phyloP scores from a whole-genome alignment of 495 filamentous ascomycete species.

The Penicillium verhagenii region DNA sequence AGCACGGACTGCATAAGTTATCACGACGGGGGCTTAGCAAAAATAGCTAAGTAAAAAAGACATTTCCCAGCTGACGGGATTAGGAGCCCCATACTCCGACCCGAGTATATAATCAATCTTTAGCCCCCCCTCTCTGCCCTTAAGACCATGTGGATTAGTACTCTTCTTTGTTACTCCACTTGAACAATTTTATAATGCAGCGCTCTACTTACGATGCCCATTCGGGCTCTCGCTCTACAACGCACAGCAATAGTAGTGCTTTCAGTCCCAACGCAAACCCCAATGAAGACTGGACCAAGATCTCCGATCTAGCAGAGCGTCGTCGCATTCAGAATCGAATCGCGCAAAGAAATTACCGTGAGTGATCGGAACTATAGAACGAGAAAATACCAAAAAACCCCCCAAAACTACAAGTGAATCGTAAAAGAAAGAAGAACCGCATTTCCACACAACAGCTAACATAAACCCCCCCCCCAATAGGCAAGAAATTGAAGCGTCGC shows the following conservation, averaged over 20 bases:
- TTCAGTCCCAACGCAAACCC: slow-evolving; percentile 96
- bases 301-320: slow-evolving; percentile 93
- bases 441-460: background rate
- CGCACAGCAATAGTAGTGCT: slow-evolving; percentile 84
- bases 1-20: slow-evolving; percentile 19
- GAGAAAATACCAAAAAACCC: too few species aligned
- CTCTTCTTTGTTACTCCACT: too few species aligned
- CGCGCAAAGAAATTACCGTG: slow-evolving; percentile 97
- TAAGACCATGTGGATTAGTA: too few species aligned
- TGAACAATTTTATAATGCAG: slow-evolving; percentile 25
- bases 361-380: slow-evolving; percentile 41
- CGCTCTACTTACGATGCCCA: slow-evolving; percentile 37
- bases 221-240: slow-evolving; percentile 54
- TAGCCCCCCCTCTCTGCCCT: slow-evolving; percentile 5
- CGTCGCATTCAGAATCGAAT: slow-evolving; percentile 96
- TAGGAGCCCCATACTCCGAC: slow-evolving; percentile 25
- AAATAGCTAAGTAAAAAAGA: slow-evolving; percentile 5
- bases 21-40: slow-evolving; percentile 2
- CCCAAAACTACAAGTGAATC: too few species aligned
- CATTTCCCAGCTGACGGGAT: slow-evolving; percentile 31
- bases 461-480: slow-evolving; percentile 43
- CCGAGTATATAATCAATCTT: slow-evolving; percentile 33
- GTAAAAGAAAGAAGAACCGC: too few species aligned
- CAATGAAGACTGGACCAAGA: slow-evolving; percentile 99
- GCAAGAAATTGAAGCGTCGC: slow-evolving; percentile 98